Conservation (phyloP, 768 basidiomycete species). For the Chalciporus pseudorubinellus region DNA sequence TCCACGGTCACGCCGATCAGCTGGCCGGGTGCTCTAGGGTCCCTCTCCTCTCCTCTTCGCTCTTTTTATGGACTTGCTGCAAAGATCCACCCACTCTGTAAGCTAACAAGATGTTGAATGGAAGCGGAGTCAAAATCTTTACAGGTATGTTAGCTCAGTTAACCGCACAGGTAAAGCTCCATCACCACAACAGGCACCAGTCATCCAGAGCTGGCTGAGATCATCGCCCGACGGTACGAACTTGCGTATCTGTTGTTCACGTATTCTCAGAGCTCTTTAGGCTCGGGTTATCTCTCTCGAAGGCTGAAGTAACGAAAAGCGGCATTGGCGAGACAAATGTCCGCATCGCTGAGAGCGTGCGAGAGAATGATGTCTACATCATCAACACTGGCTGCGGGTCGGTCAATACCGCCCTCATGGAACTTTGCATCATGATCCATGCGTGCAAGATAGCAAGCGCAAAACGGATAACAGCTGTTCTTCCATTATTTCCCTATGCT, state of each 20-base stretch:
- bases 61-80: constrained; percentile 13
- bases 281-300: constrained; percentile 85
- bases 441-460: constrained; percentile 99
- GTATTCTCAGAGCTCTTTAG: constrained; percentile 44
- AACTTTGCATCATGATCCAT: constrained; percentile 98
- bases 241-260: constrained; percentile 9
- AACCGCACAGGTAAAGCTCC: not conserved
- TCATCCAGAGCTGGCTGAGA: constrained; percentile 92
- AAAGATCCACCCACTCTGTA: constrained; percentile 9
- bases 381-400: constrained; percentile 88
- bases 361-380: constrained; percentile 98
- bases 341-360: constrained; percentile 90
- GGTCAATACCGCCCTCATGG: constrained; percentile 95
- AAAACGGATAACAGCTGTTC: constrained; percentile 95
- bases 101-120: constrained; percentile 46
- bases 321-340: constrained; percentile 91
- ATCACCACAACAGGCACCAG: constrained; percentile 65
- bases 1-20: constrained; percentile 17
- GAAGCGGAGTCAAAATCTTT: constrained; percentile 58
- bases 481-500: constrained; percentile 95
- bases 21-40: not conserved
- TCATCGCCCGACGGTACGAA: constrained; percentile 83
- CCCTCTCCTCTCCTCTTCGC: constrained; percentile 12
- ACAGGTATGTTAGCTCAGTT: constrained; percentile 41
- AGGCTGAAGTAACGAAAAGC: constrained; percentile 83